These are phyloP conservation scores for Fusarium chlamydosporum DNA, from an alignment of 2,329 filamentous ascomycete genomes.

Conservation along the genomic window DNA sequence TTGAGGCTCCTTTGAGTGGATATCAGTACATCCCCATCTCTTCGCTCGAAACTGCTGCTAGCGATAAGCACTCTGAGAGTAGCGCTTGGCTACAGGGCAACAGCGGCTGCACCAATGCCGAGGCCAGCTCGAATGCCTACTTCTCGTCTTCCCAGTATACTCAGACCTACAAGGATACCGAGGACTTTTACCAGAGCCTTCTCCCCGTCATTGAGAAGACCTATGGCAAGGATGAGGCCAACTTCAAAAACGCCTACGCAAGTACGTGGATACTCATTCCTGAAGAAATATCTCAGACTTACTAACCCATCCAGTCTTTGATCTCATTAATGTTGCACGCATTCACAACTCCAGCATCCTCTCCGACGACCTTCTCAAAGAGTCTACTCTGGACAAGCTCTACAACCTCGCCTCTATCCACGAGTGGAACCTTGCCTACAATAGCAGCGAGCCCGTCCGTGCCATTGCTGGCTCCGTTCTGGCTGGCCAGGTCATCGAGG, in stretches of 20 bases:
- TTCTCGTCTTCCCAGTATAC: slow-evolving; percentile 64
- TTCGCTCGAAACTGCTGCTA: slow-evolving; percentile 67
- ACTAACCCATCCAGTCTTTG: slow-evolving; percentile 63
- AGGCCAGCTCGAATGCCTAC: slow-evolving; percentile 69
- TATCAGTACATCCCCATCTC: slow-evolving; percentile 88
- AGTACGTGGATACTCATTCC: slow-evolving; percentile 69
- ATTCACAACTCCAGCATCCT: slow-evolving; percentile 74
- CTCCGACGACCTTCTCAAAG: slow-evolving; percentile 70
- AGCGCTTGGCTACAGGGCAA: slow-evolving; percentile 71
- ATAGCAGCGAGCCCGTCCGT: slow-evolving; percentile 75
- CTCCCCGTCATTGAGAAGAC: slow-evolving; percentile 69
- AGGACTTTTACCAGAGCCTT: slow-evolving; percentile 70
- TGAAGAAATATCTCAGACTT: slow-evolving; percentile 54
- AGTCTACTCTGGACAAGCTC: slow-evolving; percentile 72
- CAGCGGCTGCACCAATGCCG: slow-evolving; percentile 68
- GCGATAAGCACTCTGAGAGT: slow-evolving; percentile 68
- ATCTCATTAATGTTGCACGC: slow-evolving; percentile 70
- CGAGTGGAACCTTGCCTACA: slow-evolving; percentile 88
- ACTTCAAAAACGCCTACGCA: slow-evolving; percentile 72
- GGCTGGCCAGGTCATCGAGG: slow-evolving; percentile 67
- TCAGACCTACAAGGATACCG: slow-evolving; percentile 63
- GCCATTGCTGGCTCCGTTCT: slow-evolving; percentile 71
- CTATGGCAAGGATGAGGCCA: slow-evolving; percentile 61
- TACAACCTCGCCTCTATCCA: slow-evolving; percentile 81
- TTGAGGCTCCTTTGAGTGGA: slow-evolving; percentile 79